Percentiles rank a stretch among this genome's conserved stretches.
phyloP scores from a whole-genome alignment of 495 filamentous ascomycete genomes.

The Lichenothelia convexa region DNA sequence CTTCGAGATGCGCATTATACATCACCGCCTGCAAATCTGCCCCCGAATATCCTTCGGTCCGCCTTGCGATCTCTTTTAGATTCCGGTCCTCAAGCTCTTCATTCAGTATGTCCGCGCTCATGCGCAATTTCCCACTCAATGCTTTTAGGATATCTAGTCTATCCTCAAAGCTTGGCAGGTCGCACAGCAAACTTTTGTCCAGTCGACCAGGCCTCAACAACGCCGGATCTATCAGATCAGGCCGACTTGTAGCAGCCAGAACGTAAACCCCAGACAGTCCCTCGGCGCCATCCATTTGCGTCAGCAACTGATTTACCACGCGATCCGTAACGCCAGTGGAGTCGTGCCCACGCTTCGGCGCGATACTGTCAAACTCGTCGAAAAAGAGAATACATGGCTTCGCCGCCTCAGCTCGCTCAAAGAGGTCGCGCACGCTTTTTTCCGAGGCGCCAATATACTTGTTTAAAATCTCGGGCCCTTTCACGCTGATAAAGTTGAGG shows the following conservation, averaged over 20 bases:
- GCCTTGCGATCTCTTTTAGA: conserved; percentile 47
- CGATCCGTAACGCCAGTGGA: conserved; percentile 91
- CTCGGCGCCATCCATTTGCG: conserved; percentile 97
- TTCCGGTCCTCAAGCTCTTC: conserved; percentile 28
- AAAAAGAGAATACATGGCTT: conserved; percentile 90
- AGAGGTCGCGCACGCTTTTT: conserved; percentile 85
- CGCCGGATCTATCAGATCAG: conserved; percentile 88
- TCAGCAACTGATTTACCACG: conserved; percentile 95
- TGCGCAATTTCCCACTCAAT: conserved; percentile 56
- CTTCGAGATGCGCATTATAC: conserved; percentile 92
- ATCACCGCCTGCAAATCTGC: conserved; percentile 89
- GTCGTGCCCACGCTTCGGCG: conserved; percentile 91
- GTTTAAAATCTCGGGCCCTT: conserved; percentile 93
- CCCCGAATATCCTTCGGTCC: conserved; percentile 83
- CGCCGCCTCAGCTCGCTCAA: conserved; percentile 78
- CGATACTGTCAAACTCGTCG: conserved; percentile 94
- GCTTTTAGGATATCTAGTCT: conserved; percentile 73
- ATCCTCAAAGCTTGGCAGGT: conserved; percentile 62
- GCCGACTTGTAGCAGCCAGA: conserved; percentile 75
- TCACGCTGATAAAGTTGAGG: conserved; percentile 94
- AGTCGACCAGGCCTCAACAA: conserved; percentile 73
- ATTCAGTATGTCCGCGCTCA: conserved; percentile 37
- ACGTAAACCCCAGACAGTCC: conserved; percentile 90
- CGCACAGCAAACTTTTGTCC: conserved; percentile 80
- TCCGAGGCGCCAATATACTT: conserved; percentile 97